Evolutionary conservation across 2,329 filamentous ascomycete genomes (phyloP).

Genomic region (Camptophora hylomeconis): DNA sequence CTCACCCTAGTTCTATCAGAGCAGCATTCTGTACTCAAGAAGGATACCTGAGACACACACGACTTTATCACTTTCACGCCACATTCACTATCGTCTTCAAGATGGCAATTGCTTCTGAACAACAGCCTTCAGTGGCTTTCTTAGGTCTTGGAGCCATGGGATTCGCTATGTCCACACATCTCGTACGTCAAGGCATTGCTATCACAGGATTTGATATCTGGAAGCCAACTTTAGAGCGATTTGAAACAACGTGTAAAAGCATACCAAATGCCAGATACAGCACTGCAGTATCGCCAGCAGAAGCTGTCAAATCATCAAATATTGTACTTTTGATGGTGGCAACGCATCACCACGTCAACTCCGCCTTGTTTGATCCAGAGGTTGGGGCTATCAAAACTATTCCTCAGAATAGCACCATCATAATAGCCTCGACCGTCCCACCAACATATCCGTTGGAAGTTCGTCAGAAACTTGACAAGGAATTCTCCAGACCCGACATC

Average conservation of each 20-base stretch:
- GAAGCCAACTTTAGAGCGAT: conserved; percentile 51
- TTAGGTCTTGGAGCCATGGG: conserved; percentile 72
- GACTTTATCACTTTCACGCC: too few species aligned
- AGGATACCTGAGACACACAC: too few species aligned
- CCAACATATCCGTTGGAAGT: conserved; percentile 52
- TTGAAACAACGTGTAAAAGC: conserved; percentile 48
- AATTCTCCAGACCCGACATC: conserved; percentile 47
- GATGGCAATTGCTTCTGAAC: too few species aligned
- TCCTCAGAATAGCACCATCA: conserved; percentile 45
- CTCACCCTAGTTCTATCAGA: too few species aligned
- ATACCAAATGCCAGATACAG: conserved; percentile 47
- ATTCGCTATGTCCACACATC: conserved; percentile 66
- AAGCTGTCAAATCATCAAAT: conserved; percentile 37
- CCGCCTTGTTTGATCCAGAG: conserved; percentile 47
- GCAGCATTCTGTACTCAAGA: too few species aligned
- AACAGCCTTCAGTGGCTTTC: conserved; percentile 54
- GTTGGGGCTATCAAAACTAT: conserved; percentile 37
- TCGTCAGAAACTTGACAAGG: conserved; percentile 38
- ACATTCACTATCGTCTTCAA: too few species aligned
- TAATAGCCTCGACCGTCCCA: conserved; percentile 59
- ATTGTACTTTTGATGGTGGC: conserved; percentile 53
- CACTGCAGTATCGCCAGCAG: conserved; percentile 45
- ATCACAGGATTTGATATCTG: conserved; percentile 64
- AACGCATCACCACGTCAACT: conserved; percentile 54
- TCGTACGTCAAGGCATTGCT: conserved; percentile 52